These are phyloP conservation scores for Myochromella boudieri DNA, from an alignment of 768 basidiomycete species.

Conservation along the genomic window DNA sequence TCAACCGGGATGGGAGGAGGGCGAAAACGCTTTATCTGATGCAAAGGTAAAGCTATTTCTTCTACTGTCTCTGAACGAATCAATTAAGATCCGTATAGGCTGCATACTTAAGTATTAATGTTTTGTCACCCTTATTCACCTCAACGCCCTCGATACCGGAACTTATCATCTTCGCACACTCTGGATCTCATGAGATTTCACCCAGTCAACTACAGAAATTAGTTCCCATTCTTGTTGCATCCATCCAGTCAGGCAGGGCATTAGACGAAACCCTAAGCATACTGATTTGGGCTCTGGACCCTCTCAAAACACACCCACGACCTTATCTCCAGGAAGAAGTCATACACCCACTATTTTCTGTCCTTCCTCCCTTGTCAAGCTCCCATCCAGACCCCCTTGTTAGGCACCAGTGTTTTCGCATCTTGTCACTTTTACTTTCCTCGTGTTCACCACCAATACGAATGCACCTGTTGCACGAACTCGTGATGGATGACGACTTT, in stretches of 20 bases:
- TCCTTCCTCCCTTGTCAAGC: constrained; percentile 59
- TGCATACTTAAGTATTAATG: constrained; percentile 35
- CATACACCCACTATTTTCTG: constrained; percentile 43
- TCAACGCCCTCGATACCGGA: constrained; percentile 28
- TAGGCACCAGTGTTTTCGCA: constrained; percentile 62
- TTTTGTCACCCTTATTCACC: constrained; percentile 12
- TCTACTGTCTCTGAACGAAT: not conserved
- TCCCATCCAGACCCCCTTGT: constrained; percentile 57
- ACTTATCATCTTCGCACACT: constrained; percentile 39
- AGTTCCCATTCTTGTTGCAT: constrained; percentile 42
- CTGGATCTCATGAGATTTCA: constrained; percentile 13
- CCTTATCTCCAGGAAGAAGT: constrained; percentile 41
- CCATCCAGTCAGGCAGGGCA: constrained; percentile 49
- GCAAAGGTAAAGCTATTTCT: constrained; percentile 38
- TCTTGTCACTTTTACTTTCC: constrained; percentile 53
- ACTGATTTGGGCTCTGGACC: constrained; percentile 40
- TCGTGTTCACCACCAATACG: constrained; percentile 46
- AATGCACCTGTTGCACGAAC: constrained; percentile 53
- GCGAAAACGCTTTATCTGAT: constrained; percentile 32
- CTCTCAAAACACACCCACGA: constrained; percentile 13
- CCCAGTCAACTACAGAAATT: constrained; percentile 28
- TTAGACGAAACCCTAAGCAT: constrained; percentile 64
- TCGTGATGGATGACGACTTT: constrained; percentile 47
- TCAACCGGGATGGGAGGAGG: constrained; percentile 37
- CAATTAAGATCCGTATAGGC: constrained; percentile 23